Percentiles rank a stretch among this genome's conserved stretches.
Evolutionary conservation across 2,329 filamentous ascomycete species (phyloP).

Genomic region (Fonsecaea monophora): DNA sequence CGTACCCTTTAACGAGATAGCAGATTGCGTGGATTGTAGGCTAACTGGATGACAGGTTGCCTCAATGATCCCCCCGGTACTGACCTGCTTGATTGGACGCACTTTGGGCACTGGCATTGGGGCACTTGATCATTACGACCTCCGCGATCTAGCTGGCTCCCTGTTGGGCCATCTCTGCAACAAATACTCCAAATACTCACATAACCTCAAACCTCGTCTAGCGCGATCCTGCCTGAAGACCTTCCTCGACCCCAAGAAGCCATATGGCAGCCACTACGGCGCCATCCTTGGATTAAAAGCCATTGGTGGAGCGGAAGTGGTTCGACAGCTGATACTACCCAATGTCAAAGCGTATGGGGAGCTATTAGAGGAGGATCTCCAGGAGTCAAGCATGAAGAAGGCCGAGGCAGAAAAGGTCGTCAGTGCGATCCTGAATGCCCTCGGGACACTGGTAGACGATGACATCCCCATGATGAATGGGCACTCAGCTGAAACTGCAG

Average conservation of each 20-base stretch:
- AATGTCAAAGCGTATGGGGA: slow-evolving; percentile 70
- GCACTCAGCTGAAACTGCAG: slow-evolving; percentile 44
- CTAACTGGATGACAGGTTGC: slow-evolving; percentile 54
- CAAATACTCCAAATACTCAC: slow-evolving; percentile 81
- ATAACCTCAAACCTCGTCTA: slow-evolving; percentile 83
- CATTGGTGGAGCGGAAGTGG: slow-evolving; percentile 72
- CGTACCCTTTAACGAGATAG: slow-evolving; percentile 34
- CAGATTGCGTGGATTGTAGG: neutral
- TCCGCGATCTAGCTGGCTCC: slow-evolving; percentile 83
- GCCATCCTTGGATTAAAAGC: slow-evolving; percentile 80
- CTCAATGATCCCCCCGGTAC: slow-evolving; percentile 79
- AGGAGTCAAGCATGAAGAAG: slow-evolving; percentile 56
- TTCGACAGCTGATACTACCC: slow-evolving; percentile 69
- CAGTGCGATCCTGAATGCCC: slow-evolving; percentile 61
- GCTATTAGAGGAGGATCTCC: slow-evolving; percentile 63
- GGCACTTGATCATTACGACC: slow-evolving; percentile 70
- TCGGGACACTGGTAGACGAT: slow-evolving; percentile 62
- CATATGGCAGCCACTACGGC: slow-evolving; percentile 85
- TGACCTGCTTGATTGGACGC: slow-evolving; percentile 88
- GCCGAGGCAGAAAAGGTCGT: slow-evolving; percentile 68
- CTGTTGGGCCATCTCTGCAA: slow-evolving; percentile 78
- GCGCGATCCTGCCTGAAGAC: slow-evolving; percentile 92
- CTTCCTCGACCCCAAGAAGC: slow-evolving; percentile 85
- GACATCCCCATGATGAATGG: slow-evolving; percentile 50
- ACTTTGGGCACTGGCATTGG: slow-evolving; percentile 70